Evolutionary conservation across 108 stramenopile species (phyloP).

Genomic region (Cylindrotheca fusiformis): DNA sequence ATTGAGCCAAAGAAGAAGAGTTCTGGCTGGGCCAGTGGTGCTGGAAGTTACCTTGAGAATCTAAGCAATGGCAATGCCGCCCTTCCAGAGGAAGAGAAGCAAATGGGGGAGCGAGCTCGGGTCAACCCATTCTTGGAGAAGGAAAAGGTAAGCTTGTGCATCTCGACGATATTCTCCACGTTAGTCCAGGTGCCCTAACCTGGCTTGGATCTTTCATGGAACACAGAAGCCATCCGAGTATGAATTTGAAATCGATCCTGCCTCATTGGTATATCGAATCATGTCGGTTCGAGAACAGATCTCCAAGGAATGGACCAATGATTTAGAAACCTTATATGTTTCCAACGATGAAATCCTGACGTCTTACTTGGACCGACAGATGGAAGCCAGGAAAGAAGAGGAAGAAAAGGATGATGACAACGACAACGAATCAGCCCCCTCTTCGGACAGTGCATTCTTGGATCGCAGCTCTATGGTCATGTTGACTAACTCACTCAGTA

Average conservation of each 20-base stretch:
- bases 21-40: not conserved
- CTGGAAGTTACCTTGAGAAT: not conserved
- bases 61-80: not conserved
- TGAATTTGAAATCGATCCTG: slow-evolving; percentile 67
- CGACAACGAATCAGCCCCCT: slow-evolving; percentile 1
- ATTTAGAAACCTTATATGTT: slow-evolving; percentile 52
- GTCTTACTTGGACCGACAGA: slow-evolving; percentile 23
- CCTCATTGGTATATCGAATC: slow-evolving; percentile 61
- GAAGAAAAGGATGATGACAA: slow-evolving; percentile 7
- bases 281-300: slow-evolving; percentile 74
- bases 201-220: too few relatives aligned
- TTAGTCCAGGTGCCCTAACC: not conserved
- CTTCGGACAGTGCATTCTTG: slow-evolving; percentile 23
- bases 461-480: slow-evolving; percentile 48
- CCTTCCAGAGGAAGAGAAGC: not conserved
- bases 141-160: too few relatives aligned
- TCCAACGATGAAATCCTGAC: slow-evolving; percentile 41
- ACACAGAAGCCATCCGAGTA: slow-evolving; percentile 35
- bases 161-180: too few relatives aligned
- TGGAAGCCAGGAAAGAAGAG: not conserved
- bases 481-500: slow-evolving; percentile 40
- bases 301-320: slow-evolving; percentile 63
- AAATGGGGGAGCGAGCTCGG: not conserved
- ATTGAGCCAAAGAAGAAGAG: not conserved
- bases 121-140: not conserved